Conservation (phyloP, 2,329 filamentous ascomycete species). For the Pyrenochaeta sp. region DNA sequence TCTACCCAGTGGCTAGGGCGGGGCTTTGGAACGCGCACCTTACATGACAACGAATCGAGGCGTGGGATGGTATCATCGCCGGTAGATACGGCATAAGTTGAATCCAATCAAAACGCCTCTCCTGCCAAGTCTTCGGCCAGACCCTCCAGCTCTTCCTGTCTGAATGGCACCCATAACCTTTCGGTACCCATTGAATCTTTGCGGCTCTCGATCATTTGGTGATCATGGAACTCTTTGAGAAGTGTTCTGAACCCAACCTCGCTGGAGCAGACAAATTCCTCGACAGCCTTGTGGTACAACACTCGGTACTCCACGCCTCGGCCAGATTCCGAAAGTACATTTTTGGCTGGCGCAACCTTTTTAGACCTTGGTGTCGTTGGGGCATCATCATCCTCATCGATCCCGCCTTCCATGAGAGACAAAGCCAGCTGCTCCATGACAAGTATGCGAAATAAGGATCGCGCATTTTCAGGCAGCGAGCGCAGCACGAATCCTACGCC, state of each 20-base stretch:
- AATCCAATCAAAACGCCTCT: slow-evolving; percentile 33
- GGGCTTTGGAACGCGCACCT: not conserved
- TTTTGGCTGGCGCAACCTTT: slow-evolving; percentile 35
- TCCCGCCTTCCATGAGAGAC: slow-evolving; percentile 59
- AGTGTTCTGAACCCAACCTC: slow-evolving; percentile 95
- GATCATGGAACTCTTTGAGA: slow-evolving; percentile 97
- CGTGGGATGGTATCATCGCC: not conserved
- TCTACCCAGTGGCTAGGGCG: not conserved
- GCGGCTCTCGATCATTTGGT: slow-evolving; percentile 92
- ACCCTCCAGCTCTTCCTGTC: slow-evolving; percentile 85
- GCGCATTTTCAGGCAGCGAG: slow-evolving; percentile 90
- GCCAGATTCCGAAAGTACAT: slow-evolving; percentile 41
- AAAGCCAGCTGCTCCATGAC: slow-evolving; percentile 83
- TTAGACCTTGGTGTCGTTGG: slow-evolving; percentile 30
- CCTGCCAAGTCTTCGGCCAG: slow-evolving; percentile 78
- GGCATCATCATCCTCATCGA: slow-evolving; percentile 32
- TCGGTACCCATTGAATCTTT: slow-evolving; percentile 89
- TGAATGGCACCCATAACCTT: slow-evolving; percentile 83
- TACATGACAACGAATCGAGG: not conserved
- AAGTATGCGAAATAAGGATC: slow-evolving; percentile 83
- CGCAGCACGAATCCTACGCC: slow-evolving; percentile 91
- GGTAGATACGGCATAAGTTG: slow-evolving; percentile 3
- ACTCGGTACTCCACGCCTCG: slow-evolving; percentile 87
- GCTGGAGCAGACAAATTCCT: slow-evolving; percentile 96
- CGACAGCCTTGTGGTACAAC: slow-evolving; percentile 92